Base-by-base conservation (phyloP, 139 green algal genomes). In the Chlamydomonas sphaeroides region DNA sequence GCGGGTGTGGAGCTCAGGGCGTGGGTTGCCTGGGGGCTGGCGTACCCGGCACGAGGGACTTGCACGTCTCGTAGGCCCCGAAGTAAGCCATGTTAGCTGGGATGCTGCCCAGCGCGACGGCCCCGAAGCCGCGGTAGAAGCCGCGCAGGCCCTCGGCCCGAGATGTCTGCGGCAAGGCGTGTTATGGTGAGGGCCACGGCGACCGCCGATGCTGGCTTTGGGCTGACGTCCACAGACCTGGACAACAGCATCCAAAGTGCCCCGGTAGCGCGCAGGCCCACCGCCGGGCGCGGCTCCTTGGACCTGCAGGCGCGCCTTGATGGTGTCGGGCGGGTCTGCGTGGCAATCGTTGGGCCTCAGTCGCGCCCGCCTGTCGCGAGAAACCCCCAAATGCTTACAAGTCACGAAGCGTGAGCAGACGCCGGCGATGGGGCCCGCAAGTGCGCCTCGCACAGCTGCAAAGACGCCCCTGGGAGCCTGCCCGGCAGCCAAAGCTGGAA, bases 11-110 rank as follows among this genome's bases (percentile, higher is more conserved):
- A n/a, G n/a, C n/a, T n/a, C n/a, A n/a, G n/a, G n/a, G n/a, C n/a
- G n/a, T n/a, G n/a, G n/a, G n/a, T n/a, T 51, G 45, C 45, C 45
- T 51, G 10, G 45, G 10, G n/a, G 45, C 45, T 51, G 45, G 45
- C 45, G 45, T 56, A 86, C 78, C 65, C 80, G 85, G 85, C 6
- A 89, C 45, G 28, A 92, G 10, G 10, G 71, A 45, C 74, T 91
- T 93, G 30, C 85, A 90, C 11, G 88, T 42, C 83, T 95, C 92
- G 32, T 95, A 95, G 49, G 83, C 91, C 3, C 88, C 88, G 84
- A 96, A 97, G 84, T 96, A 97, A 6, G 89, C 91, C 35, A 90
- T 79, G 76, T 95, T 96, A 6, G 86, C 94, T 1, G 94, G 94
- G 25, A 95, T 84, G 5, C 91, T 88, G 65, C 91, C 91, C 18